These are phyloP conservation scores for Mangifera indica DNA, from an alignment of 345 rosid genomes.

Conservation along the genomic window DNA sequence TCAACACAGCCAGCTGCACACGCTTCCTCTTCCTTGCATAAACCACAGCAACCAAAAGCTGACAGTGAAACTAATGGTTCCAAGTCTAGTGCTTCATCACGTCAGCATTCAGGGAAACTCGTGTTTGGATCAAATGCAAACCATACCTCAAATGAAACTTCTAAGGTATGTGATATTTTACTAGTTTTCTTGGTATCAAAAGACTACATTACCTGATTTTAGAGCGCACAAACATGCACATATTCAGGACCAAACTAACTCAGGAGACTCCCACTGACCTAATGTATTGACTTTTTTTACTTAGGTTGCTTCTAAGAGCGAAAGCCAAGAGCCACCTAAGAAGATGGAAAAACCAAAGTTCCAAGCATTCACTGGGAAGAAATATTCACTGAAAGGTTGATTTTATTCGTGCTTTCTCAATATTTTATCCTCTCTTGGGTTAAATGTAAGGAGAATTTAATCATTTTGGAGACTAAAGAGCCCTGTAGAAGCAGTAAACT, in stretches of 20 bases:
- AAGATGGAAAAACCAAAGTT: slow-evolving; percentile 46
- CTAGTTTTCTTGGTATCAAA: background rate
- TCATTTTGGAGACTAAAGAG: background rate
- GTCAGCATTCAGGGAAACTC: slow-evolving; percentile 43
- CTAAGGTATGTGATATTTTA: slow-evolving; percentile 30
- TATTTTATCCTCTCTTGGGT: background rate
- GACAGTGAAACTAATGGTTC: slow-evolving; percentile 23
- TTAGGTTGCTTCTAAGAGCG: slow-evolving; percentile 35
- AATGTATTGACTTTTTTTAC: slow-evolving; percentile 14
- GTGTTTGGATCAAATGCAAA: slow-evolving; percentile 50
- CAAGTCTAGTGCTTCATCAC: slow-evolving; percentile 29
- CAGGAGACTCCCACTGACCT: background rate
- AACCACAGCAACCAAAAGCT: slow-evolving; percentile 24
- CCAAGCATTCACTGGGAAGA: slow-evolving; percentile 66
- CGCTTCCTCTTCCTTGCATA: slow-evolving; percentile 11
- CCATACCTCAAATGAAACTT: slow-evolving; percentile 25
- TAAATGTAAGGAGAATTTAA: background rate
- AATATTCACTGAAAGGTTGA: slow-evolving; percentile 50
- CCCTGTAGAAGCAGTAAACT: background rate
- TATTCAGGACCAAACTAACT: background rate
- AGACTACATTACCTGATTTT: background rate
- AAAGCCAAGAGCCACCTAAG: slow-evolving; percentile 29
- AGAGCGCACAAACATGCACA: background rate
- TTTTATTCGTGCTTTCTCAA: background rate
- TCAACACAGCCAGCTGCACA: slow-evolving; percentile 23